Evolutionary conservation across 2,329 filamentous ascomycete genomes (phyloP).

Genomic region (Microsporum audouinii): DNA sequence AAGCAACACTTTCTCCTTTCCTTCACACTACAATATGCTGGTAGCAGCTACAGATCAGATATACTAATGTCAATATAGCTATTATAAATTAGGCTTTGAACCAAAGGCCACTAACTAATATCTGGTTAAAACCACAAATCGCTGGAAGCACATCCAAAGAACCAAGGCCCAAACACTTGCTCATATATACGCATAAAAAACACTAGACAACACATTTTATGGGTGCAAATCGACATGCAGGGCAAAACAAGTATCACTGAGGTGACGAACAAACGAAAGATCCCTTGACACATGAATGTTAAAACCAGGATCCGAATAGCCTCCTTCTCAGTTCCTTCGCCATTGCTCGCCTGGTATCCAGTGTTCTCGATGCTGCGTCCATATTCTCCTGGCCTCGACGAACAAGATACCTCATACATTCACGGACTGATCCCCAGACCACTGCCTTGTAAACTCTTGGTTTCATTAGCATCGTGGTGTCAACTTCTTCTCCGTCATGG

Average conservation of each 20-base stretch:
- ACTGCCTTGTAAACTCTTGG: conserved; percentile 44
- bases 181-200: not conserved
- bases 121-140: not conserved
- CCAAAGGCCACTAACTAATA: not conserved
- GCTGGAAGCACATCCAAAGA: not conserved
- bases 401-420: conserved; percentile 68
- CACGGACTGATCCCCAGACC: conserved; percentile 46
- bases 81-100: not conserved
- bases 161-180: not conserved
- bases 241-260: not conserved
- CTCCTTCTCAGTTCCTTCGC: conserved; percentile 37
- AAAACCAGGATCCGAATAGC: conserved; percentile 10
- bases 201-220: not conserved
- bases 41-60: no score
- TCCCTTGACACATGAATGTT: not conserved
- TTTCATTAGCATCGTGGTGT: conserved; percentile 22
- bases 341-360: conserved; percentile 43
- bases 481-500: conserved; percentile 14
- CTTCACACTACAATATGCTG: no score
- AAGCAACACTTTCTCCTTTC: no score
- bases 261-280: no score
- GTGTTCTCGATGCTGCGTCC: conserved; percentile 43
- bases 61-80: not conserved
- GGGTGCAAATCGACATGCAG: not conserved
- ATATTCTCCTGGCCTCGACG: conserved; percentile 46